Evolutionary conservation across 2,329 filamentous ascomycete species (phyloP).

Genomic region (Mycosphaerella arachidis): DNA sequence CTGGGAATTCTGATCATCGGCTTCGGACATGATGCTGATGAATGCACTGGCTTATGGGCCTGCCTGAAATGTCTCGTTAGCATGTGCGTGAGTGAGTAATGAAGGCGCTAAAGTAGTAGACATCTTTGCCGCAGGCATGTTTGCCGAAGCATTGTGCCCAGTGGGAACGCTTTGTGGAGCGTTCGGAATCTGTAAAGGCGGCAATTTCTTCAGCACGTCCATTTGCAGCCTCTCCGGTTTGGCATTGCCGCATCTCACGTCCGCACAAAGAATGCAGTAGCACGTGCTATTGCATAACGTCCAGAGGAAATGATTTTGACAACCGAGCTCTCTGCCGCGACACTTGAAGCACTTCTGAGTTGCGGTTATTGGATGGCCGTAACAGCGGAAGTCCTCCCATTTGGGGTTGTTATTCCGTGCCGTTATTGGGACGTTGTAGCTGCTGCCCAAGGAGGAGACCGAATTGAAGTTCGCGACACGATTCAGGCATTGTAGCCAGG

Average conservation of each 20-base stretch:
- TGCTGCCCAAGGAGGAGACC: background rate
- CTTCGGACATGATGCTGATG: no score
- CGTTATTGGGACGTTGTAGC: background rate
- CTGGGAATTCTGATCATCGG: no score
- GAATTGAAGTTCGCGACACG: background rate
- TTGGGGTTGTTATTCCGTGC: background rate
- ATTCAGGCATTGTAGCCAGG: no score
- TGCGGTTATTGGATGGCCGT: background rate
- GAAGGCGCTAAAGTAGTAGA: no score
- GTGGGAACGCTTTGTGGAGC: background rate
- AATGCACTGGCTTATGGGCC: no score
- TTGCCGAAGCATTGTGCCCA: background rate
- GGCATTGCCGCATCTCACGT: background rate
- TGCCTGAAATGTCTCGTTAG: no score
- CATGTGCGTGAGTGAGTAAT: no score
- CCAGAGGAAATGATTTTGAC: background rate
- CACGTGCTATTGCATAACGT: background rate
- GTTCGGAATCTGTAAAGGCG: background rate
- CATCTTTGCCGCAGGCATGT: no score
- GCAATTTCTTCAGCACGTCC: background rate
- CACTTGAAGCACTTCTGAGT: background rate
- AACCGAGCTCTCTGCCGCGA: background rate
- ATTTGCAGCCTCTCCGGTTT: background rate
- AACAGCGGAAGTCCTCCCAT: background rate
- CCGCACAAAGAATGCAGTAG: background rate